A percentile compares a stretch with the other conserved stretches of the same genome.
Conservation (phyloP, 805 yeast species). For the Phaffomyces thermotolerans region DNA sequence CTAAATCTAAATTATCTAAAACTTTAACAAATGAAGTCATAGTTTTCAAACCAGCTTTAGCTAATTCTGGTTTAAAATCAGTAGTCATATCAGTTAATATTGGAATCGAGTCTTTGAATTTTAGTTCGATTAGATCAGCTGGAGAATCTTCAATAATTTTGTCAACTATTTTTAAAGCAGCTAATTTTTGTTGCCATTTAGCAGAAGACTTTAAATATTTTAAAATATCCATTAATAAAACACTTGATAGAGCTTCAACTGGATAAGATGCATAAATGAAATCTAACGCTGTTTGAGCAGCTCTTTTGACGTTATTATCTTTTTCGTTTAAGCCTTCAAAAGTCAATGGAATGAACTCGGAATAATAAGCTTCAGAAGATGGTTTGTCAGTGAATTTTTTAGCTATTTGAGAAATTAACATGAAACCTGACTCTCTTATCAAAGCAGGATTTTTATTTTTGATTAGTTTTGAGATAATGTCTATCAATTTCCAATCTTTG, state of each 20-base stretch:
- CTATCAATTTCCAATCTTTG: slow-evolving; percentile 57
- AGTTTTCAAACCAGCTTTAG: slow-evolving; percentile 72
- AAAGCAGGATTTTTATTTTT: slow-evolving; percentile 70
- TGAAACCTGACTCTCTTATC: slow-evolving; percentile 69
- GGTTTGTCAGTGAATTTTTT: slow-evolving; percentile 57
- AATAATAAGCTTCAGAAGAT: slow-evolving; percentile 69
- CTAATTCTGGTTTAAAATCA: slow-evolving; percentile 94
- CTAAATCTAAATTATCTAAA: slow-evolving; percentile 87
- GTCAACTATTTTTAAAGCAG: slow-evolving; percentile 68
- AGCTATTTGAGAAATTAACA: slow-evolving; percentile 52
- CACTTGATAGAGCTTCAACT: slow-evolving; percentile 69
- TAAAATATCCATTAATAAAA: slow-evolving; percentile 54
- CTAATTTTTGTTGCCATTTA: slow-evolving; percentile 87
- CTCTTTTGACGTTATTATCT: slow-evolving; percentile 76
- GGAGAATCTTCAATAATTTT: slow-evolving; percentile 73
- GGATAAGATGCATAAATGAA: slow-evolving; percentile 65
- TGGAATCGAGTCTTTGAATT: slow-evolving; percentile 75
- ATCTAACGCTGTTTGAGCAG: slow-evolving; percentile 77
- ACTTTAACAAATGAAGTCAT: slow-evolving; percentile 68
- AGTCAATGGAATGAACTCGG: slow-evolving; percentile 54
- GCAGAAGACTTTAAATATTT: slow-evolving; percentile 71
- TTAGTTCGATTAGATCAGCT: slow-evolving; percentile 74
- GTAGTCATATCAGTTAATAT: slow-evolving; percentile 83
- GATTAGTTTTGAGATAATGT: slow-evolving; percentile 54
- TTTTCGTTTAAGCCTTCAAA: slow-evolving; percentile 78